Percentiles rank a stretch among this genome's conserved stretches.
Conservation (phyloP, 2,329 filamentous ascomycete species). For the Stemphylium lycopersici region DNA sequence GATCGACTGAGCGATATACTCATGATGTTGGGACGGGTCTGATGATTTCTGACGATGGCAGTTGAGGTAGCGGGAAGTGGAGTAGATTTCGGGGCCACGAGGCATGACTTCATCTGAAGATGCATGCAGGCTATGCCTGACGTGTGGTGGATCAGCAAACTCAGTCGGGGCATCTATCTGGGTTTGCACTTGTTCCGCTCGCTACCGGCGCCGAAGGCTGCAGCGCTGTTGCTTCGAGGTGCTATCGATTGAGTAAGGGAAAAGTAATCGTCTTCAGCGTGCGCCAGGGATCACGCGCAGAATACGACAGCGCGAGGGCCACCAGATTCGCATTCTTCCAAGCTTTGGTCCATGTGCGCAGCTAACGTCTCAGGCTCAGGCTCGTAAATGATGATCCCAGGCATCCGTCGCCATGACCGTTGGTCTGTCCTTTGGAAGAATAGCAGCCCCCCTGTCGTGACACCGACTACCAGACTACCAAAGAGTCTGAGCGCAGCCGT, state of each 20-base stretch:
- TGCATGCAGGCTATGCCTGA: constrained; percentile 22
- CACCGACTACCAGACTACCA: constrained; percentile 7
- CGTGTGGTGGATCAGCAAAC: constrained; percentile 31
- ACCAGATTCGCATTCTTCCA: neutral
- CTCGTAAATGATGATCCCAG: constrained; percentile 16
- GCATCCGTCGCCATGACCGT: neutral
- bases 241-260: constrained; percentile 6
- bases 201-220: constrained; percentile 34
- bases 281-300: neutral
- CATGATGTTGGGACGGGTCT: constrained; percentile 9
- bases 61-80: constrained; percentile 5
- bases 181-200: constrained; percentile 27
- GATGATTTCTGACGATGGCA: constrained; percentile 18
- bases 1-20: constrained; percentile 12
- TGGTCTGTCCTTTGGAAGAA: constrained; percentile 14
- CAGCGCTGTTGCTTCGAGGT: constrained; percentile 19
- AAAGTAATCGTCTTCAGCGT: neutral
- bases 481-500: constrained; percentile 18
- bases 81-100: constrained; percentile 21
- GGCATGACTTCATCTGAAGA: constrained; percentile 30
- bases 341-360: neutral
- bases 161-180: constrained; percentile 21
- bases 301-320: neutral
- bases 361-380: constrained; percentile 9
- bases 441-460: constrained; percentile 17